Evolutionary conservation across 2,329 filamentous ascomycete species (phyloP), one percentile per base, ranked within the genome.

Genomic region (Paecilomyces sp.): DNA sequence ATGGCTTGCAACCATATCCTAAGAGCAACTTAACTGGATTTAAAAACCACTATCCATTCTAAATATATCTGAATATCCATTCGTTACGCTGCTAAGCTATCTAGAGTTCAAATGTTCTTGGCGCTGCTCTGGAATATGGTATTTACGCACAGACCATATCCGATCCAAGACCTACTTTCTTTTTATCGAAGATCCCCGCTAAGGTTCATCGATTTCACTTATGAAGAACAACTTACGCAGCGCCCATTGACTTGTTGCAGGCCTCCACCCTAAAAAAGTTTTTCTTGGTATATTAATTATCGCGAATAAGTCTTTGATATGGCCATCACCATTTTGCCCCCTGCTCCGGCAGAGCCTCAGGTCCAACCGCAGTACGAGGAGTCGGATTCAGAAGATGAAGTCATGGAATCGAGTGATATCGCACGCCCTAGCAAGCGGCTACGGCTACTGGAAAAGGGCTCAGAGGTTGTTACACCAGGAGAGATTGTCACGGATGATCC

Each of bases 401-500:
- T 75, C 41, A 47, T 47, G n/a, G n/a, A 47, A 47, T 47, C 41
- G 41, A 47, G 41, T 36, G 70, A 74, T 47, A 63, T 71, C 56
- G 67, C 70, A 54, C 74, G 74, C 57, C 68, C 74, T 30, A 67
- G 70, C 58, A 80, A 79, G 66, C 73, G 75, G 31, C 59, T 72
- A 56, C 69, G 72, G 56, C 62, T 74, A 58, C 60, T 69, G 61
- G 62, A 67, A 66, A 63, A 62, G 25, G 65, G 70, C 25, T 75
- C 73, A 36, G 75, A 77, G 53, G 88, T 97, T 65, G 88, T 96
- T 66, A 96, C 92, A 0, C 93, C 93, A 0, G 94, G 93, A 69
- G 90, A 95, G 72, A 79, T 89, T 62, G 90, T 97, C 67, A 97
- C 93, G 11, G 85, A 88, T 64, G 92, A 97, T 75, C 84, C 91